Evolutionary conservation across 2,329 filamentous ascomycete genomes (phyloP).

Genomic region (Botrytis paeoniae): DNA sequence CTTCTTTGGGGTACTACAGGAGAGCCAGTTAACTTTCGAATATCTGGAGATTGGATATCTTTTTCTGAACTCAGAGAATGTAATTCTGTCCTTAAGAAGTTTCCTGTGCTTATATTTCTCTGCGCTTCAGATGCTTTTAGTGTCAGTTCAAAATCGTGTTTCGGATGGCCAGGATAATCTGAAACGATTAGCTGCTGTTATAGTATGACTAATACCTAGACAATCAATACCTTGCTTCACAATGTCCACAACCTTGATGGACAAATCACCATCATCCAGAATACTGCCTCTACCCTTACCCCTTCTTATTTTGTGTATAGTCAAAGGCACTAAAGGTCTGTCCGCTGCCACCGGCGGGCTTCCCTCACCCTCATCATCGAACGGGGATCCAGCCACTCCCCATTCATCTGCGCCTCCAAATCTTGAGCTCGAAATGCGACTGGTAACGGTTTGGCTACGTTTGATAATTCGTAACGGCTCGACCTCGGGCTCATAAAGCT

Average conservation of each 20-base stretch:
- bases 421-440: slow-evolving; percentile 29
- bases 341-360: slow-evolving; percentile 32
- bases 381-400: slow-evolving; percentile 29
- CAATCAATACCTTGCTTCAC: neutral
- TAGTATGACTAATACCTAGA: no score
- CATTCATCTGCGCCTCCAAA: slow-evolving; percentile 20
- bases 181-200: neutral
- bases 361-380: slow-evolving; percentile 28
- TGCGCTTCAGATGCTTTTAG: slow-evolving; percentile 30
- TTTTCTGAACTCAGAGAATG: slow-evolving; percentile 25
- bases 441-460: slow-evolving; percentile 37
- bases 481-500: slow-evolving; percentile 39
- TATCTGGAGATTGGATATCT: slow-evolving; percentile 20
- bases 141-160: slow-evolving; percentile 21
- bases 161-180: neutral
- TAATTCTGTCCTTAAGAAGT: slow-evolving; percentile 33
- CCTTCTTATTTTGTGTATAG: slow-evolving; percentile 31
- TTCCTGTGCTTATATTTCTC: slow-evolving; percentile 30
- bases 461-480: slow-evolving; percentile 52
- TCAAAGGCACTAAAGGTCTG: slow-evolving; percentile 35
- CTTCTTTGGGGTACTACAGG: slow-evolving; percentile 29
- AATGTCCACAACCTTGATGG: slow-evolving; percentile 17
- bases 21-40: slow-evolving; percentile 5
- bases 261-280: slow-evolving; percentile 25
- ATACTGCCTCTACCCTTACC: slow-evolving; percentile 28